A percentile compares a stretch with the other conserved stretches of the same genome.
Conservation (phyloP, 83 land plant species). For the Isoetes engelmannii region DNA sequence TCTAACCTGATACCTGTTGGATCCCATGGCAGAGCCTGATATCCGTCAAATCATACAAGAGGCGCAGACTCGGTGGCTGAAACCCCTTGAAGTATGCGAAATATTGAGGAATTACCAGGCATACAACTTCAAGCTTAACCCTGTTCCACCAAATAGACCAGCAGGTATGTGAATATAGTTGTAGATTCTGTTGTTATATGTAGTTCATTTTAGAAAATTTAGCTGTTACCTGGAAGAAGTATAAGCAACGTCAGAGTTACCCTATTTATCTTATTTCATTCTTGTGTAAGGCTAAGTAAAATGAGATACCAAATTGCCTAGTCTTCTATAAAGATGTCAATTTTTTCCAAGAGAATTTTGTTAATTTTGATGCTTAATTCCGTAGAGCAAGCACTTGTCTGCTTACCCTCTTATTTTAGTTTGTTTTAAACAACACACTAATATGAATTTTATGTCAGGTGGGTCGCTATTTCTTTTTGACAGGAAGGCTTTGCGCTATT, state of each 20-base stretch:
- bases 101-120: conserved; percentile 59
- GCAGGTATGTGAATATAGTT: conserved; percentile 32
- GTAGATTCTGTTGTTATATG: neutral
- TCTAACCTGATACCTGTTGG: too few relatives aligned
- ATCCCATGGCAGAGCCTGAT: conserved; percentile 43
- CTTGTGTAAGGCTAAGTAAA: neutral
- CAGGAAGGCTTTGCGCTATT: conserved; percentile 63
- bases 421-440: too few relatives aligned
- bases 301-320: too few relatives aligned
- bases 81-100: conserved; percentile 79
- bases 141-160: conserved; percentile 61
- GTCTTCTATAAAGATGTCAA: neutral
- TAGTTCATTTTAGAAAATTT: neutral
- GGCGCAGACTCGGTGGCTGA: conserved; percentile 80
- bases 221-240: neutral
- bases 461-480: conserved; percentile 89
- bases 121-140: conserved; percentile 37
- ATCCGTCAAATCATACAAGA: conserved; percentile 47
- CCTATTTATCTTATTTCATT: neutral
- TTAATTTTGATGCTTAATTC: too few relatives aligned
- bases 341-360: too few relatives aligned
- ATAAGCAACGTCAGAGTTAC: too few relatives aligned
- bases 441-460: conserved; percentile 31
- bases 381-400: too few relatives aligned
- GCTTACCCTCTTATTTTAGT: neutral